Percentiles rank a stretch among this genome's conserved stretches.
phyloP scores from a whole-genome alignment of 2,329 filamentous ascomycete species.

The Zalaria obscura region DNA sequence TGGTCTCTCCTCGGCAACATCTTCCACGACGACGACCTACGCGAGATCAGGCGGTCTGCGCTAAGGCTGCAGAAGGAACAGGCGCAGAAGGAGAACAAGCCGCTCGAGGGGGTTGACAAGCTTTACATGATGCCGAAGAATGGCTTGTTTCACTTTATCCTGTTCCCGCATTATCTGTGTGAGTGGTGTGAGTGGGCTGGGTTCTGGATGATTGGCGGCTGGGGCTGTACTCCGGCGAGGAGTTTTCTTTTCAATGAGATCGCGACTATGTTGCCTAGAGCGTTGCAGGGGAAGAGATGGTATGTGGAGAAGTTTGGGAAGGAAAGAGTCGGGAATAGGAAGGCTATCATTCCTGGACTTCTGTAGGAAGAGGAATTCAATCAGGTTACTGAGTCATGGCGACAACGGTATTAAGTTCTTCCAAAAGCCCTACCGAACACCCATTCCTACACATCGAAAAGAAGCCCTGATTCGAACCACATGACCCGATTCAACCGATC shows the following conservation, averaged over 20 bases:
- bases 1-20: constrained; percentile 68
- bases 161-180: constrained; percentile 89
- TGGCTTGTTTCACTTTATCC: constrained; percentile 66
- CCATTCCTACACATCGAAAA: too few relatives aligned
- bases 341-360: constrained; percentile 54
- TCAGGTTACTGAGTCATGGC: constrained; percentile 10
- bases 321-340: constrained; percentile 60
- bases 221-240: constrained; percentile 57
- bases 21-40: constrained; percentile 77
- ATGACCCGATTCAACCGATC: too few relatives aligned
- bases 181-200: constrained; percentile 96
- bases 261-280: constrained; percentile 77
- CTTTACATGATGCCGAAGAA: constrained; percentile 77
- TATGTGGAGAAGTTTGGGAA: constrained; percentile 79
- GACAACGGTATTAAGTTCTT: too few relatives aligned
- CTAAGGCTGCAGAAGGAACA: constrained; percentile 41
- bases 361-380: constrained; percentile 20
- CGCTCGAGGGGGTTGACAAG: constrained; percentile 49
- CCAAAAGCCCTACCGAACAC: too few relatives aligned
- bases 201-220: constrained; percentile 62
- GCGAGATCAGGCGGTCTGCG: constrained; percentile 67
- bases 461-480: too few relatives aligned
- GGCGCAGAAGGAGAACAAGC: constrained; percentile 29
- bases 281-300: constrained; percentile 69
- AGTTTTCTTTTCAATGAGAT: constrained; percentile 79